Percentiles rank a stretch among this genome's conserved stretches.
Evolutionary conservation across 176 grass and related monocot species (phyloP).

Genomic region (Thinopyrum elongatum): DNA sequence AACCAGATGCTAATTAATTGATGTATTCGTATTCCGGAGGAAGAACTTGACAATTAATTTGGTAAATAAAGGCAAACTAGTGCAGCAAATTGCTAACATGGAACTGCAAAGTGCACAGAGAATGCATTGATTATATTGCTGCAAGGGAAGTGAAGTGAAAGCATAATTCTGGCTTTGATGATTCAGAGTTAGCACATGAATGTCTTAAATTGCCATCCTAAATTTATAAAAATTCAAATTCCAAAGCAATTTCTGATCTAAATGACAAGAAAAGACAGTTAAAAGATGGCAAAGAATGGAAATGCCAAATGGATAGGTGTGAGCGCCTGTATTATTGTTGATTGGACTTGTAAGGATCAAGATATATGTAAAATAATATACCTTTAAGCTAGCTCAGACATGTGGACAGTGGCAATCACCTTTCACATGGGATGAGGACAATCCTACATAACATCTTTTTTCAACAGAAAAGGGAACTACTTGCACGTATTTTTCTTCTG

Average conservation of each 20-base stretch:
- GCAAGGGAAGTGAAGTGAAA: conserved; percentile 6
- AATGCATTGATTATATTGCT: neutral
- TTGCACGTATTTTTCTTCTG: conserved; percentile 13
- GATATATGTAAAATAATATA: neutral
- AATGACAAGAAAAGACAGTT: neutral
- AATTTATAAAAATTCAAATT: neutral
- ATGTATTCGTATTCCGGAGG: neutral
- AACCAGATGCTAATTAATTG: neutral
- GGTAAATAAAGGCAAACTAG: neutral
- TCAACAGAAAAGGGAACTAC: neutral
- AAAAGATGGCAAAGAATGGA: neutral
- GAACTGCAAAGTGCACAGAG: neutral
- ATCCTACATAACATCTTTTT: neutral
- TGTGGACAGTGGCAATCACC: conserved; percentile 11
- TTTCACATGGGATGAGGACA: conserved; percentile 5
- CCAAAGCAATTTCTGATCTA: neutral
- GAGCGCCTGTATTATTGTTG: neutral
- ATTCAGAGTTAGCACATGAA: neutral
- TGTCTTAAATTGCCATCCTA: neutral
- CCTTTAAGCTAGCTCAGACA: conserved; percentile 23
- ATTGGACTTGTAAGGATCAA: neutral
- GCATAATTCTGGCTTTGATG: neutral
- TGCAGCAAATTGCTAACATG: neutral
- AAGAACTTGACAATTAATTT: neutral
- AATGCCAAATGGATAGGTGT: neutral